A percentile compares a stretch with the other conserved stretches of the same genome.
Conservation (phyloP, 768 basidiomycete genomes). For the Trametes coccinea region DNA sequence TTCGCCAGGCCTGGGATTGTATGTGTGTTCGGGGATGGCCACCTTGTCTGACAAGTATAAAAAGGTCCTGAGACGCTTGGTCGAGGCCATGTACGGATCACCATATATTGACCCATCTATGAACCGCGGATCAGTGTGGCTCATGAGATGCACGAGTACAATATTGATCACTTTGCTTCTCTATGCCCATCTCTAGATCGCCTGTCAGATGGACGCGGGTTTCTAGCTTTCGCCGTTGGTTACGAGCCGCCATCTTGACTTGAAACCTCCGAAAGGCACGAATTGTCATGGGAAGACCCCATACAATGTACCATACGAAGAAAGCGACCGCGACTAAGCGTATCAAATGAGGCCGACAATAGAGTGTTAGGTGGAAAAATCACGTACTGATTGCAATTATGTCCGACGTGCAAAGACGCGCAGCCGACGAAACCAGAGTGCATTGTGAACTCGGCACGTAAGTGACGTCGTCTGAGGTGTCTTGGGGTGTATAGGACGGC, state of each 20-base stretch:
- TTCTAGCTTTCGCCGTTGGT: neutral
- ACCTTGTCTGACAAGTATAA: neutral
- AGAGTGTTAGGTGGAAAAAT: neutral
- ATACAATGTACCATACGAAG: constrained; percentile 24
- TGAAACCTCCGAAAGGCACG: constrained; percentile 17
- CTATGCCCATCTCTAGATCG: constrained; percentile 5
- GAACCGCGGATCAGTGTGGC: too few species aligned
- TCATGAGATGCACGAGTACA: neutral
- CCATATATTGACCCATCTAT: neutral
- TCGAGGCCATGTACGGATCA: neutral
- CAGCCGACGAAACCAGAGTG: neutral
- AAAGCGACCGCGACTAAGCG: constrained; percentile 22
- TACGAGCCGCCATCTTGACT: neutral
- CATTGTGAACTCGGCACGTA: neutral
- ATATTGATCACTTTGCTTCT: neutral
- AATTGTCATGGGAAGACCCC: constrained; percentile 27
- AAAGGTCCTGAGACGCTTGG: constrained; percentile 1
- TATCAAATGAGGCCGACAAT: constrained; percentile 3
- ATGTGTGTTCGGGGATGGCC: neutral
- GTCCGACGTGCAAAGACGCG: constrained; percentile 17
- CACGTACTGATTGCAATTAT: constrained; percentile 24
- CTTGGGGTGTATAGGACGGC: neutral
- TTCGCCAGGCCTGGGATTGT: neutral
- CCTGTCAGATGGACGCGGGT: neutral
- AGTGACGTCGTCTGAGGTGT: neutral